A percentile compares a stretch with the other conserved stretches of the same genome.
These are phyloP conservation scores for Tuber aestivum DNA, from an alignment of 495 filamentous ascomycete species.

Conservation along the genomic window DNA sequence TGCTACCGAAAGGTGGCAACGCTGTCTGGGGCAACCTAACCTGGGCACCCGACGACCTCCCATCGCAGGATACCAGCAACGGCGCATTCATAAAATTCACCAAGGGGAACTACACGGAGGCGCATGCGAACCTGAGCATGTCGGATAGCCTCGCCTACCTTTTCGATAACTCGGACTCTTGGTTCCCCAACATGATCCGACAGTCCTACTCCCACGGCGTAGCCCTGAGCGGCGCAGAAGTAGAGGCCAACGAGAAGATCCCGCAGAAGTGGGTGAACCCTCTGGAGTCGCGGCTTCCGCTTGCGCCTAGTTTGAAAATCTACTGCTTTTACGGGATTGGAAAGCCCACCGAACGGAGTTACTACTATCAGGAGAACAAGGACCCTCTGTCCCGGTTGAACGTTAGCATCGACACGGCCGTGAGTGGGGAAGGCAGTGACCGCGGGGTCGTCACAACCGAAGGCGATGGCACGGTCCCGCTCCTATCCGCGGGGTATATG, in stretches of 20 bases:
- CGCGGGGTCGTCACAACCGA: conserved; percentile 89
- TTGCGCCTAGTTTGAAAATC: conserved; percentile 86
- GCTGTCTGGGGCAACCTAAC: conserved; percentile 88
- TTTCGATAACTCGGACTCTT: conserved; percentile 67
- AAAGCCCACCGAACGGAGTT: conserved; percentile 26
- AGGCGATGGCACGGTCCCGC: conserved; percentile 88
- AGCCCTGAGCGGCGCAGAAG: conserved; percentile 70
- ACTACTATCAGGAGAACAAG: conserved; percentile 73
- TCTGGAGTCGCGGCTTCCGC: conserved; percentile 78
- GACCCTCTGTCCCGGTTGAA: conserved; percentile 63
- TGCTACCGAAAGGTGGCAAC: conserved; percentile 93
- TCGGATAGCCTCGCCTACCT: conserved; percentile 71
- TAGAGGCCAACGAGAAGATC: conserved; percentile 78
- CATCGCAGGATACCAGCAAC: conserved; percentile 62
- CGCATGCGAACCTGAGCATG: conserved; percentile 72
- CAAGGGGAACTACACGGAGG: conserved; percentile 52
- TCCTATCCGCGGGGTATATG: conserved; percentile 90
- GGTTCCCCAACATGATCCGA: conserved; percentile 70
- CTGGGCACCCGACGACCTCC: conserved; percentile 83
- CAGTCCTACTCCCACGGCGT: conserved; percentile 81
- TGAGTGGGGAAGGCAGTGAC: conserved; percentile 58
- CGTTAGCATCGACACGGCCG: conserved; percentile 79
- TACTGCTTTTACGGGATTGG: conserved; percentile 83
- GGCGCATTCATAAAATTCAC: conserved; percentile 84
- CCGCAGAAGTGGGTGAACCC: conserved; percentile 91